Conservation (phyloP, 2,329 filamentous ascomycete species). For the Botrytis fragariae region DNA sequence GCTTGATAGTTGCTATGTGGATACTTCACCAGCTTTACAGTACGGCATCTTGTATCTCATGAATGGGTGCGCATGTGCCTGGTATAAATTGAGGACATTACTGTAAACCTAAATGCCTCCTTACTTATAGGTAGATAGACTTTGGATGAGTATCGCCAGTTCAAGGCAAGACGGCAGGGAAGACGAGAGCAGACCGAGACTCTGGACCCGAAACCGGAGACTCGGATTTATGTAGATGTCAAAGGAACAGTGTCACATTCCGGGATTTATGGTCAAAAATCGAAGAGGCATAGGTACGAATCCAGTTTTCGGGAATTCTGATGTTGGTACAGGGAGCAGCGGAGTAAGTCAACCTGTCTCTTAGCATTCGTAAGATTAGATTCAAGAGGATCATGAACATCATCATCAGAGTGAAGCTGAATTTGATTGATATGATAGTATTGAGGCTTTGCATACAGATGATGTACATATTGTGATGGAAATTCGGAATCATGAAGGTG, state of each 20-base stretch:
- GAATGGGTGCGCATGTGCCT: not conserved
- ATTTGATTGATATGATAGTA: not conserved
- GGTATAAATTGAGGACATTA: not conserved
- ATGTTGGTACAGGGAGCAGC: not conserved
- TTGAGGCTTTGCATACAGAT: not conserved
- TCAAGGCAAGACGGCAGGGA: not conserved
- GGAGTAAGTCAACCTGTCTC: not conserved
- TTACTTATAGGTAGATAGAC: not conserved
- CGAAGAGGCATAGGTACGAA: not conserved
- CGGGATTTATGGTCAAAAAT: not conserved
- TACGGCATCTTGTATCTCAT: not conserved
- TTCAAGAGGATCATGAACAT: not conserved
- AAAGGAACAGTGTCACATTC: slow-evolving; percentile 1
- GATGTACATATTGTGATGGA: not conserved
- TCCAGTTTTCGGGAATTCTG: not conserved
- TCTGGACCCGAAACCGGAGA: slow-evolving; percentile 11
- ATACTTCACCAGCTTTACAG: slow-evolving; percentile 3
- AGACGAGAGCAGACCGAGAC: not conserved
- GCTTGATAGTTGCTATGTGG: not conserved
- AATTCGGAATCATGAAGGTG: not conserved
- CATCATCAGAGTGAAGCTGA: not conserved
- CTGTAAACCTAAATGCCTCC: not conserved
- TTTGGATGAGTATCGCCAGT: not conserved
- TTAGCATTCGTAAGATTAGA: slow-evolving; percentile 2
- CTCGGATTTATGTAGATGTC: slow-evolving; percentile 12